phyloP scores from a whole-genome alignment of 2,329 filamentous ascomycete species.

The Aspergillus sp. region DNA sequence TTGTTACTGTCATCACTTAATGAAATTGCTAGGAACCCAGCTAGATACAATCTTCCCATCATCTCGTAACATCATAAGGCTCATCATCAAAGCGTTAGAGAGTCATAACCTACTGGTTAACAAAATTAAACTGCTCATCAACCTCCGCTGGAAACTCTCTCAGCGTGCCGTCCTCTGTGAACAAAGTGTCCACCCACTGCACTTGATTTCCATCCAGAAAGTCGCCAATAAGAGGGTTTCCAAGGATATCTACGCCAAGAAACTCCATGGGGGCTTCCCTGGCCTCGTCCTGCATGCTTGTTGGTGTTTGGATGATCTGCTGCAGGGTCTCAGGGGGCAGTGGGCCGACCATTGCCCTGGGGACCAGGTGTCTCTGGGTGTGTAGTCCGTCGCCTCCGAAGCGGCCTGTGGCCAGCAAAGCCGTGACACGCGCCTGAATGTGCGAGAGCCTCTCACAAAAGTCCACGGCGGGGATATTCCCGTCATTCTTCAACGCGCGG shows the following conservation, averaged over 20 bases:
- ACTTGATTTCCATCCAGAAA: slow-evolving; percentile 15
- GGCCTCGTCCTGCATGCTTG: not conserved
- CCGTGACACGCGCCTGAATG: slow-evolving; percentile 14
- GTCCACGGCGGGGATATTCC: slow-evolving; percentile 17
- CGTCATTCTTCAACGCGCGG: slow-evolving; percentile 14
- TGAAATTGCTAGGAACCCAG: not conserved
- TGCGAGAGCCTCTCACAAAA: slow-evolving; percentile 17
- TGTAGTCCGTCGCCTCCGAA: not conserved
- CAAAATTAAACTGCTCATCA: slow-evolving; percentile 9
- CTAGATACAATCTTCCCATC: not conserved
- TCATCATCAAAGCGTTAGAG: not conserved
- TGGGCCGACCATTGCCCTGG: not conserved
- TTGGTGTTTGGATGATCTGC: slow-evolving; percentile 2
- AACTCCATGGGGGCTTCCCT: not conserved
- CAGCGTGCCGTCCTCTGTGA: slow-evolving; percentile 11
- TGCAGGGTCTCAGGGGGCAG: not conserved
- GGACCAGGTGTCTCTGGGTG: not conserved
- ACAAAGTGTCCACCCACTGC: slow-evolving; percentile 15
- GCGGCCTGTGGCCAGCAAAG: slow-evolving; percentile 10
- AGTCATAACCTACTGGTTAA: not conserved
- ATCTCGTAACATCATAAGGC: not conserved
- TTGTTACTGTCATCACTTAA: too few relatives aligned
- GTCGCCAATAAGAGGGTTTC: slow-evolving; percentile 12
- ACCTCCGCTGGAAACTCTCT: slow-evolving; percentile 13
- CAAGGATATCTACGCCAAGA: slow-evolving; percentile 9